Evolutionary conservation across 1,139 yeast species (phyloP).

Genomic region (Kluyveromyces sp.): DNA sequence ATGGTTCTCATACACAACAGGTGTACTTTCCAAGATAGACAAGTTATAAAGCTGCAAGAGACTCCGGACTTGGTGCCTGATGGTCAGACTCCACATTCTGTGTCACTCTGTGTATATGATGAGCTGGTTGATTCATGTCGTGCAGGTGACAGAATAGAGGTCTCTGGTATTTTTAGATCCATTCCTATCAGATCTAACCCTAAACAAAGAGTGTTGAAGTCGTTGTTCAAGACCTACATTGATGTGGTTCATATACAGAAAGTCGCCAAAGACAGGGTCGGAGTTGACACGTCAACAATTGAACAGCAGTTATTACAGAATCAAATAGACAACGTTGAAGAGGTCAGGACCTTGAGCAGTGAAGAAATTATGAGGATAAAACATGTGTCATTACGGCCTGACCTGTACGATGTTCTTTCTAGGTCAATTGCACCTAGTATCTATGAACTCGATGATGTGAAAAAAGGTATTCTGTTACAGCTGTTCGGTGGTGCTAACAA

Average conservation of each 20-base stretch:
- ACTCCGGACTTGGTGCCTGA: constrained; percentile 98
- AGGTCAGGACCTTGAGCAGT: constrained; percentile 57
- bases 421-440: constrained; percentile 94
- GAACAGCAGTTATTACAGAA: constrained; percentile 46
- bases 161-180: constrained; percentile 91
- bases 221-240: constrained; percentile 82
- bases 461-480: constrained; percentile 87
- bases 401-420: constrained; percentile 80
- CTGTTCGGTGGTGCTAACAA: constrained; percentile 94
- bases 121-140: constrained; percentile 90
- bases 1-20: constrained; percentile 90
- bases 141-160: constrained; percentile 96
- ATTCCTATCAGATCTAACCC: constrained; percentile 86
- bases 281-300: constrained; percentile 66
- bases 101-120: constrained; percentile 89
- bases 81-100: constrained; percentile 97
- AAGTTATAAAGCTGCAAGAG: constrained; percentile 87
- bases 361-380: constrained; percentile 63
- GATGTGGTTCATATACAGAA: constrained; percentile 92
- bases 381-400: constrained; percentile 59
- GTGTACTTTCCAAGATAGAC: constrained; percentile 90
- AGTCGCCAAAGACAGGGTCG: constrained; percentile 74
- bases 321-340: constrained; percentile 52
- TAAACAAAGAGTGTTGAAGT: constrained; percentile 75
- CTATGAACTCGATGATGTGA: constrained; percentile 92